phyloP scores from a whole-genome alignment of 768 basidiomycete species.

The Strobilomyces dryophilus region DNA sequence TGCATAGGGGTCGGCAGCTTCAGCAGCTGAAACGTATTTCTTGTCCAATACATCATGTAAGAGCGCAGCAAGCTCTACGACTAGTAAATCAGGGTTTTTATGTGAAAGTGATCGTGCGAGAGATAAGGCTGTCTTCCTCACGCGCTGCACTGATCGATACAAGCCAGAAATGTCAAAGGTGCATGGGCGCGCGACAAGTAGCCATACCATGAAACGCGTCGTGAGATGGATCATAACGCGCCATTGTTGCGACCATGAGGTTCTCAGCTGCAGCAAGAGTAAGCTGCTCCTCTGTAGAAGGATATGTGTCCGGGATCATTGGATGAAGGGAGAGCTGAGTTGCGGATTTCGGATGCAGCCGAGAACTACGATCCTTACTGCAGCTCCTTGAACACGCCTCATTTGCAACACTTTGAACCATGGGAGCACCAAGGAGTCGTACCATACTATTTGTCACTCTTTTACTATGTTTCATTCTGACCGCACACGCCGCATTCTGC shows the following conservation, averaged over 20 bases:
- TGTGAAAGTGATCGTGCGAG: conserved; percentile 50
- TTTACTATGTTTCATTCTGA: conserved; percentile 33
- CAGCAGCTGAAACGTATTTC: conserved; percentile 64
- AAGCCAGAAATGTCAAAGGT: conserved; percentile 3
- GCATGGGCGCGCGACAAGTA: conserved; percentile 1
- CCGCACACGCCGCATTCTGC: conserved; percentile 16
- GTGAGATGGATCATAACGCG: conserved; percentile 75
- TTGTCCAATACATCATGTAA: conserved; percentile 87
- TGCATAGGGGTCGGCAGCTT: conserved; percentile 56
- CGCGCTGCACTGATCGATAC: conserved; percentile 64
- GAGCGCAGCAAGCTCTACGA: conserved; percentile 82
- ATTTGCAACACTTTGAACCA: conserved; percentile 3
- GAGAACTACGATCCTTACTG: background rate
- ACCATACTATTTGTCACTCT: conserved; percentile 39
- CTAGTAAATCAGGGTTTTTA: conserved; percentile 60
- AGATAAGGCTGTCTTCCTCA: conserved; percentile 69
- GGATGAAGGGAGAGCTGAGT: background rate
- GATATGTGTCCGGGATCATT: conserved; percentile 33
- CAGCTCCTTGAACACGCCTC: background rate
- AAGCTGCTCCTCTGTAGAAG: conserved; percentile 46
- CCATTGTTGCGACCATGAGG: conserved; percentile 71
- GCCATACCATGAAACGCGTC: conserved; percentile 71
- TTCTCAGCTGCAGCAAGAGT: conserved; percentile 57
- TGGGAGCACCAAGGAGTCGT: conserved; percentile 17
- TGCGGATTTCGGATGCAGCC: conserved; percentile 26